Base-by-base conservation (phyloP, 139 green algal species). In the Eudorina sp. region DNA sequence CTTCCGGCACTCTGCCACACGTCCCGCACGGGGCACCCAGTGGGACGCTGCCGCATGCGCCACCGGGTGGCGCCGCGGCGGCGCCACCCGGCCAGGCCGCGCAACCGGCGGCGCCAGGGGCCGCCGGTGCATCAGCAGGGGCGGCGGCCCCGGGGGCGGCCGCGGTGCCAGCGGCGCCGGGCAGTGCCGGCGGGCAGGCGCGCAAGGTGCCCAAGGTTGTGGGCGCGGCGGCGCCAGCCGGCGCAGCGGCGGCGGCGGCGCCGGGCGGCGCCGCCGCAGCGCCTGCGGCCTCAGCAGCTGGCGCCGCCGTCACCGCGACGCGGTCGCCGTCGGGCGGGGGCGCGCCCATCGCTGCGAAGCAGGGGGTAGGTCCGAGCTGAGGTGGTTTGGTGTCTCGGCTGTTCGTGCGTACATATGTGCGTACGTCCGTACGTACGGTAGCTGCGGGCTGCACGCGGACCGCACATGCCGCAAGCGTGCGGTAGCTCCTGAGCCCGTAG, bases 151-250 rank as follows among this genome's bases (percentile, higher is more conserved):
- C 62, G 2, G 21, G 11, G 13, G 62, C 62, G 21, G 62, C 38
- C 16, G 55, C 40, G 27, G n/a, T n/a, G n/a, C n/a, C n/a, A n/a
- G n/a, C 62, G 43, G 78, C 78, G 36, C 55, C 78, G 14, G 78
- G 55, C 4, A 74, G 78, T n/a, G 78, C 40, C 0, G 78, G 78
- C 11, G 55, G 27, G 11, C 48, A 53, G 81, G 81, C 81, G 0
- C 81, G 81, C 62, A 87, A 87, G 81, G 81, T 78, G 62, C 62
- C 43, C 4, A 87, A 87, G 31, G 45, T 55, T n/a, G 31, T n/a
- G 1, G 77, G 53, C 0, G 38, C 53, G 38, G 25, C 81, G 19
- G 34, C 74, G 48, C 5, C 23, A 31, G 46, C 27, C 0, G 45
- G 9, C 4, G 43, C 27, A 41, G 2, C 76, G 6, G n/a, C 79